Percentiles rank a stretch among this genome's conserved stretches.
phyloP scores from a whole-genome alignment of 2,329 filamentous ascomycete genomes.

The Venturiaceae sp. region DNA sequence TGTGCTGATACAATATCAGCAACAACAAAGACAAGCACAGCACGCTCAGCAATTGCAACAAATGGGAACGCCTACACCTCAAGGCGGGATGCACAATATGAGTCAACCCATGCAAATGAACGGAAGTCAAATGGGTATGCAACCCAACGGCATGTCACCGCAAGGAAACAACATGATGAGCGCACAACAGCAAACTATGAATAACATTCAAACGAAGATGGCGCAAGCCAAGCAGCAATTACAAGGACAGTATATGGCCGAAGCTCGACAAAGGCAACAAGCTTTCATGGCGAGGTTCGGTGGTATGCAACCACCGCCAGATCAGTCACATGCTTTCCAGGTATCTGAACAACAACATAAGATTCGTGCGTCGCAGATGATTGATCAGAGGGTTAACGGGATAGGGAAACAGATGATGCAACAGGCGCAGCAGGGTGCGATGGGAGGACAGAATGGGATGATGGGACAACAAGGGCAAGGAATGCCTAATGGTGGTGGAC shows the following conservation, averaged over 20 bases:
- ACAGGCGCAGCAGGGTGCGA: conserved; percentile 15
- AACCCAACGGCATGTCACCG: too few species aligned
- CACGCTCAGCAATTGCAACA: conserved; percentile 5
- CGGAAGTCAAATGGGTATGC: not conserved
- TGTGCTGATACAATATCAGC: conserved; percentile 11
- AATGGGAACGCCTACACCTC: not conserved
- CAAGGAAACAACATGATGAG: conserved; percentile 20
- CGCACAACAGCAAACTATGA: conserved; percentile 19
- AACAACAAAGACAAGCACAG: conserved; percentile 13
- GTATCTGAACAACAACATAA: not conserved
- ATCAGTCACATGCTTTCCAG: not conserved
- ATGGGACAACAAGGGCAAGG: conserved; percentile 20
- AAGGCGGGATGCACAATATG: not conserved
- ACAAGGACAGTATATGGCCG: conserved; percentile 2
- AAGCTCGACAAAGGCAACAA: conserved; percentile 12
- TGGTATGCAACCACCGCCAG: not conserved
- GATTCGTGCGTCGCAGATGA: not conserved
- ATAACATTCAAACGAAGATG: conserved; percentile 10
- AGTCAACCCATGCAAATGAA: conserved; percentile 1
- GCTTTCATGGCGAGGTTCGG: conserved; percentile 1
- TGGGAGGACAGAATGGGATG: conserved; percentile 13
- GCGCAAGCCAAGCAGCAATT: conserved; percentile 23
- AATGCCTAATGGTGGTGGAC: conserved; percentile 13
- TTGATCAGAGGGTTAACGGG: not conserved
- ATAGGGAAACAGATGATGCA: conserved; percentile 15